These are phyloP conservation scores for Garcia nutans DNA, from an alignment of 345 rosid species.

Conservation along the genomic window DNA sequence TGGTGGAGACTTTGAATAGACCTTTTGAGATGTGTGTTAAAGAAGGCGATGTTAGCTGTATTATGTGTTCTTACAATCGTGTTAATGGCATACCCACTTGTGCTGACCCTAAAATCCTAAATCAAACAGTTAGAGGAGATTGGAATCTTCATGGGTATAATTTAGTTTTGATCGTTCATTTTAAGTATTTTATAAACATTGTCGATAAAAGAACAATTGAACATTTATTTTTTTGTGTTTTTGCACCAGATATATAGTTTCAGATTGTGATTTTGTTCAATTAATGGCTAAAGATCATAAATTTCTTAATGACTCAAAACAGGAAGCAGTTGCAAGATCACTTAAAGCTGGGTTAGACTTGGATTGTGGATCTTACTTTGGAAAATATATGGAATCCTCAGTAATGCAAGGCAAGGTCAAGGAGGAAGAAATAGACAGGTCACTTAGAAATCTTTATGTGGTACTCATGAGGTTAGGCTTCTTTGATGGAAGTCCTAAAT, in stretches of 20 bases:
- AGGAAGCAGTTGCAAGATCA: slow-evolving; percentile 53
- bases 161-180: not conserved
- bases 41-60: slow-evolving; percentile 49
- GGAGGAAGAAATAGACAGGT: slow-evolving; percentile 35
- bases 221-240: not conserved
- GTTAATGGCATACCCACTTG: slow-evolving; percentile 49
- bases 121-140: slow-evolving; percentile 36
- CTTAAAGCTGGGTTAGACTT: slow-evolving; percentile 72
- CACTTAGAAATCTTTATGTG: slow-evolving; percentile 34
- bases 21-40: slow-evolving; percentile 48
- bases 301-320: slow-evolving; percentile 43
- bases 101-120: slow-evolving; percentile 41
- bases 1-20: slow-evolving; percentile 34
- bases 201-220: too few species aligned
- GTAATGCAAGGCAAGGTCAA: slow-evolving; percentile 43
- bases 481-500: slow-evolving; percentile 51
- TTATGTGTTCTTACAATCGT: slow-evolving; percentile 49
- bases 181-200: not conserved
- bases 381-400: slow-evolving; percentile 31
- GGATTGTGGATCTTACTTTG: slow-evolving; percentile 56
- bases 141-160: slow-evolving; percentile 59
- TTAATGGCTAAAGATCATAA: slow-evolving; percentile 48
- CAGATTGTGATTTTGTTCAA: slow-evolving; percentile 52
- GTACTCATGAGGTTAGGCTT: slow-evolving; percentile 66
- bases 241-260: slow-evolving; percentile 45